These are phyloP conservation scores for Vitis vinifera DNA, from an alignment of 164 flowering plant genomes.

Conservation along the genomic window DNA sequence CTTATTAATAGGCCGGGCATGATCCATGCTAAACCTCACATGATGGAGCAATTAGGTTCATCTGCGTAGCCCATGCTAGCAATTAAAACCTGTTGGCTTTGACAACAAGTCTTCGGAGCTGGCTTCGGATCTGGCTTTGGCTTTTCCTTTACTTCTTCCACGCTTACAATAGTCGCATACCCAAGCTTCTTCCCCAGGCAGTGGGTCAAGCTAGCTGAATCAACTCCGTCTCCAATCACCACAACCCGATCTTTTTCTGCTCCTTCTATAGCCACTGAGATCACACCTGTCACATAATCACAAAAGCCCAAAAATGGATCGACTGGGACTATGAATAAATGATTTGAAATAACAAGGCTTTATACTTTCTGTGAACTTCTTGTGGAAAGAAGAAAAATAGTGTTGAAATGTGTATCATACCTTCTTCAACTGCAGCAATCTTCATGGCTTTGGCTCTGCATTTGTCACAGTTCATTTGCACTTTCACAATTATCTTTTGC, in stretches of 20 bases:
- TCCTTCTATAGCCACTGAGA: constrained; percentile 22
- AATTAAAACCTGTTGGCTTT: too few species aligned
- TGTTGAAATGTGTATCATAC: constrained; percentile 3
- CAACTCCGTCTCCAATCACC: constrained; percentile 38
- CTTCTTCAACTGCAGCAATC: constrained; percentile 12
- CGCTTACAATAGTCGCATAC: constrained; percentile 18
- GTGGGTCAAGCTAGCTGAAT: constrained; percentile 19
- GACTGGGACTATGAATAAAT: neutral
- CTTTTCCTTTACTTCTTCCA: constrained; percentile 18
- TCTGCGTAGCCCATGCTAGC: neutral
- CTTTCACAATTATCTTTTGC: constrained; percentile 24
- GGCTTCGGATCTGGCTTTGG: neutral
- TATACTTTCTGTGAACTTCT: neutral
- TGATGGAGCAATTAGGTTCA: neutral
- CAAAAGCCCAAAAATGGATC: neutral
- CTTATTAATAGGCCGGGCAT: too few species aligned
- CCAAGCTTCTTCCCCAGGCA: constrained; percentile 29
- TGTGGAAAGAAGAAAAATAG: neutral
- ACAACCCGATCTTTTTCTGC: constrained; percentile 19
- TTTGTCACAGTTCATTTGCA: constrained; percentile 15
- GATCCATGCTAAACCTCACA: too few species aligned
- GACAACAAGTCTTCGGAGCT: too few species aligned
- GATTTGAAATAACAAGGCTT: too few species aligned
- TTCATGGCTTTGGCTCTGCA: constrained; percentile 24
- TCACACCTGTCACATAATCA: constrained; percentile 17